Base-by-base conservation (phyloP, 257 asterid genomes). In the Primulina eburnea region DNA sequence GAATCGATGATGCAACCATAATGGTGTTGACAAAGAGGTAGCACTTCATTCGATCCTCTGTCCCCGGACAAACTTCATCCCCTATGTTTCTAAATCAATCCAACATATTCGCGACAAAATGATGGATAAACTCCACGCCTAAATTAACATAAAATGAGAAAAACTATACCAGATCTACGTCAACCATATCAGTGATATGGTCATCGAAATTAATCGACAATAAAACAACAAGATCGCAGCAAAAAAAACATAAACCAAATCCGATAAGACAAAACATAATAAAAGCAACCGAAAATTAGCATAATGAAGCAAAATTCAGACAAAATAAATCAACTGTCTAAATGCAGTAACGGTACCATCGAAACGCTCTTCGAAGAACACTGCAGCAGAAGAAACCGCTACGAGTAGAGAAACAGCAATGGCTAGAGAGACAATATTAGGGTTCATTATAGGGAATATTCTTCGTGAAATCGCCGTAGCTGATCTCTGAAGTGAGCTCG, bases 341-440 rank as follows among this genome's bases (percentile, higher is more conserved):
- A 47, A 14, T 47, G 55, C 55, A 47, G 55, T 47, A 6, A 40
- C 30, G n/a, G 18, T 77, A 84, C 89, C 89, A 17, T 74, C 70
- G 24, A 84, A 84, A 40, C 84, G 82, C 64, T 84, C 89, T 68
- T 84, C 84, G 74, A 84, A 84, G 78, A 84, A 74, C 43, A 84
- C 81, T 56, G 74, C 74, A 12, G 89, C 89, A 2, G 86, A 78
- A 33, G 77, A 80, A 60, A 79, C 24, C n/a, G 80, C 76, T 18
- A 81, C 16, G 0, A 79, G 70, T 4, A 81, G 70, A 61, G 72
- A 77, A 7, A 81, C 59, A 7, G 76, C 70, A 40, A 77, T 26
- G 62, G 55, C 64, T 34, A 78, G 72, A 64, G 72, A 43, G 71
- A 74, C 69, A 60, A 81, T 72, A n/a, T 75, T 79, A 78, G 86